These are phyloP conservation scores for Cenchrus purpureus DNA, from an alignment of 176 grass and related monocot species.

Conservation along the genomic window DNA sequence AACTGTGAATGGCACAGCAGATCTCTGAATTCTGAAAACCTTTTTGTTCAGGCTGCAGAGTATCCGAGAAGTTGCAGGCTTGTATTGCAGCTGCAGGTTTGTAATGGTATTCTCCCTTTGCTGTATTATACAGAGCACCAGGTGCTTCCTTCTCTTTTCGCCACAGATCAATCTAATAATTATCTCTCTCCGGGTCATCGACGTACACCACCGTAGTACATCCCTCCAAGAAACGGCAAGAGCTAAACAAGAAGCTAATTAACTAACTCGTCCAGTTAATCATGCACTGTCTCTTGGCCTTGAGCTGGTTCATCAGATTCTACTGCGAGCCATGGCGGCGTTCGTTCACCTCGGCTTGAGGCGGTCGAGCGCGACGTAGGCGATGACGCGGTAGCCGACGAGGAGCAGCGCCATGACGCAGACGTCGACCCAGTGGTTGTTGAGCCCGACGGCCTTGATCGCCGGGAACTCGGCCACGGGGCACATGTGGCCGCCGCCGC, in stretches of 20 bases:
- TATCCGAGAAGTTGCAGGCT: background rate
- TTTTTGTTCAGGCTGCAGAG: too few relatives aligned
- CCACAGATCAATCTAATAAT: background rate
- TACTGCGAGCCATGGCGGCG: background rate
- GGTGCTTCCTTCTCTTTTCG: slow-evolving; percentile 10
- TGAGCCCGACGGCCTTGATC: slow-evolving; percentile 80
- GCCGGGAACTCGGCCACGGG: slow-evolving; percentile 76
- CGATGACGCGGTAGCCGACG: slow-evolving; percentile 85
- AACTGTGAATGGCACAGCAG: too few relatives aligned
- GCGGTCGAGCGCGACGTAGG: slow-evolving; percentile 78
- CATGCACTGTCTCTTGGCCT: background rate
- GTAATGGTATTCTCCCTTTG: background rate
- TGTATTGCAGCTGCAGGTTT: background rate
- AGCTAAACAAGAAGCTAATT: background rate
- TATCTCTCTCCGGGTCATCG: slow-evolving; percentile 2
- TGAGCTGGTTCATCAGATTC: background rate
- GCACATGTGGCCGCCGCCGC: slow-evolving; percentile 51
- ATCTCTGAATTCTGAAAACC: too few relatives aligned
- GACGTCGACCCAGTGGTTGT: slow-evolving; percentile 81
- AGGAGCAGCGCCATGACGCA: slow-evolving; percentile 95
- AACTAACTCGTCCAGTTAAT: slow-evolving; percentile 3
- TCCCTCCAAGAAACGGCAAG: slow-evolving; percentile 10
- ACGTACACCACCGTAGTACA: background rate
- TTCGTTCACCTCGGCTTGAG: slow-evolving; percentile 62
- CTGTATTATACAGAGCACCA: slow-evolving; percentile 34